Evolutionary conservation across 73 alveolate genomes (phyloP).

Genomic region (Paramecium pentaurelia): DNA sequence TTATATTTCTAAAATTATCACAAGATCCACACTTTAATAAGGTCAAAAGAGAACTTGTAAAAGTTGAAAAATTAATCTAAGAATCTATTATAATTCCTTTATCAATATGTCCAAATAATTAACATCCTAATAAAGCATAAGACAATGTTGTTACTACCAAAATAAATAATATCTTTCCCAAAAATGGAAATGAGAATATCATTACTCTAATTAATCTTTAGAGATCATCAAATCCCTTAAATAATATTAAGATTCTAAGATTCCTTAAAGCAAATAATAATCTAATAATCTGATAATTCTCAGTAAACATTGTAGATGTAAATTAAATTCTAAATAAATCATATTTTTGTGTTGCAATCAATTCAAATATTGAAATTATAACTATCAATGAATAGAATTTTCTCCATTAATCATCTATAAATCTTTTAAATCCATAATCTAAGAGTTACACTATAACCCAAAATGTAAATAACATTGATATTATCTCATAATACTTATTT

Average conservation of each 20-base stretch:
- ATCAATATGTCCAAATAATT: slow-evolving; percentile 21
- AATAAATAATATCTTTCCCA: slow-evolving; percentile 2
- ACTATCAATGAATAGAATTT: background rate
- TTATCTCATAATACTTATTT: background rate
- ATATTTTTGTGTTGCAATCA: background rate
- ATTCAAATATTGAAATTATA: background rate
- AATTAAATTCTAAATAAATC: background rate
- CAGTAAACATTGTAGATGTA: background rate
- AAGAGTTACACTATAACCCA: background rate
- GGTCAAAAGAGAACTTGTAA: background rate
- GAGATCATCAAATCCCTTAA: slow-evolving; percentile 12
- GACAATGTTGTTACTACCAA: background rate
- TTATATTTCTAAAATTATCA: slow-evolving; percentile 8
- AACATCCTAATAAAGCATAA: slow-evolving; percentile 2
- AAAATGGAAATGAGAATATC: slow-evolving; percentile 5
- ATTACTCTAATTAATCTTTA: slow-evolving; percentile 30
- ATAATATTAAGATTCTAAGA: slow-evolving; percentile 6
- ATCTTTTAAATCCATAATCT: background rate
- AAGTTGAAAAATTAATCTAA: slow-evolving; percentile 3
- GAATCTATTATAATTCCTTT: background rate
- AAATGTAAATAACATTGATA: background rate
- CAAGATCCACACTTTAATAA: background rate
- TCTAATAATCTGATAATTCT: background rate
- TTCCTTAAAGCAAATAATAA: background rate
- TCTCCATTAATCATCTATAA: slow-evolving; percentile 39